phyloP scores from a whole-genome alignment of 768 basidiomycete genomes.

The Phylloporus scabripes region DNA sequence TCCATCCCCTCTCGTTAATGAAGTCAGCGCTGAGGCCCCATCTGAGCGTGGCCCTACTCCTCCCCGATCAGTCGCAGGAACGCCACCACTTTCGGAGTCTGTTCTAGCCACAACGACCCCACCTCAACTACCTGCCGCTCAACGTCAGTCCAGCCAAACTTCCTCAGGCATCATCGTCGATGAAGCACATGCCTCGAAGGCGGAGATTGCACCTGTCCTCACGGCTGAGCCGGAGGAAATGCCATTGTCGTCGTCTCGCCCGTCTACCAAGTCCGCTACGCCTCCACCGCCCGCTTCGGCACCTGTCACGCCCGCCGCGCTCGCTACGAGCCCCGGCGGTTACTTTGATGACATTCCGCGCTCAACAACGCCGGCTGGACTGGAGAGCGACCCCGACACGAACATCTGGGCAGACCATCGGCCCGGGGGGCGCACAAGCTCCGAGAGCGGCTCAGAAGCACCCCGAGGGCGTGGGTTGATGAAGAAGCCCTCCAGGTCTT shows the following conservation, averaged over 20 bases:
- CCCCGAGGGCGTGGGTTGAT: conserved; percentile 16
- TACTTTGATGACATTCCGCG: conserved; percentile 27
- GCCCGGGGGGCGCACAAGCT: not conserved
- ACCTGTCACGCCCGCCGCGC: conserved; percentile 22
- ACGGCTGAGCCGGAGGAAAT: conserved; percentile 45
- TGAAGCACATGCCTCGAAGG: conserved; percentile 24
- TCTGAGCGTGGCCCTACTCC: conserved; percentile 16
- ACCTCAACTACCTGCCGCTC: conserved; percentile 3
- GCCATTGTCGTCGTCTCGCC: conserved; percentile 8
- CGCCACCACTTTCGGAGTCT: conserved; percentile 15
- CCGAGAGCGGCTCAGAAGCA: conserved; percentile 18
- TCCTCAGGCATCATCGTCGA: conserved; percentile 8
- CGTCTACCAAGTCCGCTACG: conserved; percentile 15
- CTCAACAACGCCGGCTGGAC: conserved; percentile 20
- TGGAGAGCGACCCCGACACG: conserved; percentile 16
- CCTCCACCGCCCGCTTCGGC: conserved; percentile 17
- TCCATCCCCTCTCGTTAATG: conserved; percentile 40
- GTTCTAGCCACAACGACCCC: conserved; percentile 12
- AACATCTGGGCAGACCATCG: conserved; percentile 30
- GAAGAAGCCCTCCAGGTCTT: conserved; percentile 21
- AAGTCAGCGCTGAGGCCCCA: conserved; percentile 16
- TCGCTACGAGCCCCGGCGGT: not conserved
- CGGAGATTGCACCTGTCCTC: conserved; percentile 42
- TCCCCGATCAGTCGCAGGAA: conserved; percentile 18
- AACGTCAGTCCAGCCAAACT: conserved; percentile 1